Percentiles rank a stretch among this genome's conserved stretches.
Evolutionary conservation across 805 yeast genomes (phyloP).

Genomic region (Wickerhamomyces strasburgensis): DNA sequence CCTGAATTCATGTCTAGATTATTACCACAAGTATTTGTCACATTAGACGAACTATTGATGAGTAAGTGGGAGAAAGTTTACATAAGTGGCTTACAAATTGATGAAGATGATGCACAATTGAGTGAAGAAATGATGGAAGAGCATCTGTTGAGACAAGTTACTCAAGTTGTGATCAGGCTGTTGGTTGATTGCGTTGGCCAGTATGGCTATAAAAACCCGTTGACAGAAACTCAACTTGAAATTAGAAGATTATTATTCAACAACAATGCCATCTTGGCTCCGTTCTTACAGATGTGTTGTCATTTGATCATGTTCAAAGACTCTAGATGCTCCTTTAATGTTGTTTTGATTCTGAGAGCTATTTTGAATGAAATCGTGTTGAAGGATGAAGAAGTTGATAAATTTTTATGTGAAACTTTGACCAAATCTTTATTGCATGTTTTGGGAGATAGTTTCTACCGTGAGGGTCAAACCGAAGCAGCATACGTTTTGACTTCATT

Average conservation of each 20-base stretch:
- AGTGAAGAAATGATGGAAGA: conserved; percentile 99
- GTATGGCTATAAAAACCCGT: conserved; percentile 38
- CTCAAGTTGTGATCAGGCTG: conserved; percentile 85
- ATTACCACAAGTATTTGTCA: conserved; percentile 68
- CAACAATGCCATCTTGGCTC: conserved; percentile 65
- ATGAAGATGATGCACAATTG: conserved; percentile 64
- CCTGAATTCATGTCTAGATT: conserved; percentile 69
- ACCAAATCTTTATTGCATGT: conserved; percentile 66
- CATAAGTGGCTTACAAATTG: conserved; percentile 33
- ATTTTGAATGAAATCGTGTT: conserved; percentile 64
- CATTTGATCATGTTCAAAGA: conserved; percentile 81
- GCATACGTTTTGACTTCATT: conserved; percentile 82
- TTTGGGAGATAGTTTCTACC: conserved; percentile 67
- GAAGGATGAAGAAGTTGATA: conserved; percentile 73
- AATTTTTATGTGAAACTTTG: conserved; percentile 48
- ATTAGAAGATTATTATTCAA: conserved; percentile 63
- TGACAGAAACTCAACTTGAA: conserved; percentile 57
- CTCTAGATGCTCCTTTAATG: conserved; percentile 88
- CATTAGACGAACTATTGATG: conserved; percentile 70
- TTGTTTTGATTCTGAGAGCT: conserved; percentile 73
- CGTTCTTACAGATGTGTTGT: conserved; percentile 67
- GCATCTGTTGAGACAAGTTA: conserved; percentile 84
- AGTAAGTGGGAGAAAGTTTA: conserved; percentile 70
- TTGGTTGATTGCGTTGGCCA: conserved; percentile 87
- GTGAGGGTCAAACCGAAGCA: conserved; percentile 87